Evolutionary conservation across 768 basidiomycete genomes (phyloP).

Genomic region (Serendipita indica): DNA sequence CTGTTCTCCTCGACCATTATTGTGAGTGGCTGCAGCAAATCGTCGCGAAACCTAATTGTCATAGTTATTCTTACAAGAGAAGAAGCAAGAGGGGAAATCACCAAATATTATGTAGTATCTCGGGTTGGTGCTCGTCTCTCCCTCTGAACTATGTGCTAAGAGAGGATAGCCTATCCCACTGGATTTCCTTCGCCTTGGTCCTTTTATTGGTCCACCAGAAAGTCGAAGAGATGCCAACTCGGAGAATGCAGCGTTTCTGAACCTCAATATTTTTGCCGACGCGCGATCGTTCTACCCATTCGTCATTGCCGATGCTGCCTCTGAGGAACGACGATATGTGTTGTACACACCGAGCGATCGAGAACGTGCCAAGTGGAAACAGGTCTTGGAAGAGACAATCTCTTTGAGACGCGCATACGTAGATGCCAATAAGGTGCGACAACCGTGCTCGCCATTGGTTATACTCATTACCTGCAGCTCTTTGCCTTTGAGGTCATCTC

Average conservation of each 20-base stretch:
- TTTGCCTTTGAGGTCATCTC: constrained; percentile 46
- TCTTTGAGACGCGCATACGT: constrained; percentile 46
- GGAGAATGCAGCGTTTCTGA: constrained; percentile 44
- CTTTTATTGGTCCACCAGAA: constrained; percentile 46
- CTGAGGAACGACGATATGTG: constrained; percentile 48
- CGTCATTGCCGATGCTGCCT: constrained; percentile 55
- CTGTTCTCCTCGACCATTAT: constrained; percentile 62
- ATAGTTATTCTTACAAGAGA: constrained; percentile 40
- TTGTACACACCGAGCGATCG: constrained; percentile 48
- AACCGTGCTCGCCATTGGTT: neutral
- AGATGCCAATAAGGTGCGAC: constrained; percentile 56
- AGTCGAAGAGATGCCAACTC: constrained; percentile 40
- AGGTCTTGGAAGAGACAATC: constrained; percentile 44
- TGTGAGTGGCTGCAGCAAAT: constrained; percentile 36
- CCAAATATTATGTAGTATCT: constrained; percentile 38
- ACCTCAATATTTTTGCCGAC: constrained; percentile 30
- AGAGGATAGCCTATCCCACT: constrained; percentile 67
- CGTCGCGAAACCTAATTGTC: constrained; percentile 32
- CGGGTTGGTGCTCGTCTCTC: constrained; percentile 44
- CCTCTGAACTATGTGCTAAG: no score
- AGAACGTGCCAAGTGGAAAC: constrained; percentile 47
- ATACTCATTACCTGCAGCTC: constrained; percentile 31
- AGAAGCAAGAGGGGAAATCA: constrained; percentile 30
- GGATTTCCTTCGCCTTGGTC: constrained; percentile 57
- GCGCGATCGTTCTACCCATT: constrained; percentile 48